Conservation (phyloP, 306 rosid species). For the Potentilla sterilis region DNA sequence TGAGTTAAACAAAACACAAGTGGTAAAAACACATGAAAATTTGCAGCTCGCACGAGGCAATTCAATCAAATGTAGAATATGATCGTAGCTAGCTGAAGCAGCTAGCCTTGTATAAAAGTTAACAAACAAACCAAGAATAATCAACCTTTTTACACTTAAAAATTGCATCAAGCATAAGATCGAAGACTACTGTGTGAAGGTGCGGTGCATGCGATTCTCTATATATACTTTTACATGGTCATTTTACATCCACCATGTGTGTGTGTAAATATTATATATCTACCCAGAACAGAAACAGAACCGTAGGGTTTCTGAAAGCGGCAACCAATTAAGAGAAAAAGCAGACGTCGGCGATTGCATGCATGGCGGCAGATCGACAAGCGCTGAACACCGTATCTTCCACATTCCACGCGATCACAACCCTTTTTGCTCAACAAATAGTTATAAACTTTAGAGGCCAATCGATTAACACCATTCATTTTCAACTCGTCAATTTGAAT, state of each 20-base stretch:
- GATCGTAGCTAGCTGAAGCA: background rate
- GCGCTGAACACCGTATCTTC: conserved; percentile 58
- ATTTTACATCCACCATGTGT: background rate
- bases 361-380: conserved; percentile 62
- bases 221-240: background rate
- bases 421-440: conserved; percentile 27
- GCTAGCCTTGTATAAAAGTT: background rate
- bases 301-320: background rate
- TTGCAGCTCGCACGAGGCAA: background rate
- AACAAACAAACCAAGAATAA: background rate
- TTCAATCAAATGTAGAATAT: background rate
- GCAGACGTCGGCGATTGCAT: conserved; percentile 40
- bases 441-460: background rate
- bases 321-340: conserved; percentile 4
- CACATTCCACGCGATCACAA: conserved; percentile 47
- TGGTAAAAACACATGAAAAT: background rate
- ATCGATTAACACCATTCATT: background rate
- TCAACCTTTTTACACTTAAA: background rate
- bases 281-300: background rate
- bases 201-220: background rate
- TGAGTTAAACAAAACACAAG: background rate
- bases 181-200: background rate
- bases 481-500: conserved; percentile 1
- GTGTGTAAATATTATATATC: no score
- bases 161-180: background rate